These are phyloP conservation scores for Cryomyces minteri DNA, from an alignment of 495 filamentous ascomycete genomes.

Conservation along the genomic window DNA sequence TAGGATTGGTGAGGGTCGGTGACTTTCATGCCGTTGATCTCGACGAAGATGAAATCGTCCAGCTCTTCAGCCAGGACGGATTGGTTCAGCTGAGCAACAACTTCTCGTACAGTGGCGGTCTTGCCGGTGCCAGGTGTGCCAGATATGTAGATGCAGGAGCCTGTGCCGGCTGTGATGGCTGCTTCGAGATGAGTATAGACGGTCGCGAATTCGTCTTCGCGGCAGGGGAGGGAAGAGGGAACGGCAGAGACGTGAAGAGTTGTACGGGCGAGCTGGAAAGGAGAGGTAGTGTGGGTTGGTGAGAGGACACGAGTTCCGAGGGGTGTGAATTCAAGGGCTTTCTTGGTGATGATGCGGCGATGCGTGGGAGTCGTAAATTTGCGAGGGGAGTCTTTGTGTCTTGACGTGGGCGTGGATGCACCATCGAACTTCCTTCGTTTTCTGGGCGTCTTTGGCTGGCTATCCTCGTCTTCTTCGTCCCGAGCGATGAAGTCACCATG, in stretches of 20 bases:
- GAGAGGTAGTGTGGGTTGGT: slow-evolving; percentile 58
- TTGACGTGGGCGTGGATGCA: slow-evolving; percentile 37
- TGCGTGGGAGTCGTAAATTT: slow-evolving; percentile 53
- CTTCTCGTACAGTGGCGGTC: slow-evolving; percentile 93
- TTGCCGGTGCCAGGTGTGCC: slow-evolving; percentile 98
- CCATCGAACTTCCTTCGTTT: slow-evolving; percentile 33
- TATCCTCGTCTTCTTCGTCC: slow-evolving; percentile 26
- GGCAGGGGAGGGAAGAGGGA: slow-evolving; percentile 73
- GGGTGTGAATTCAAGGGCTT: slow-evolving; percentile 86
- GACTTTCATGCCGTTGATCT: slow-evolving; percentile 99
- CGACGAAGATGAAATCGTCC: slow-evolving; percentile 97
- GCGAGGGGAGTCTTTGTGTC: slow-evolving; percentile 31
- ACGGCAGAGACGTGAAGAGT: slow-evolving; percentile 87
- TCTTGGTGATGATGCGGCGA: slow-evolving; percentile 67
- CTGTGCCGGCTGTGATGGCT: slow-evolving; percentile 83
- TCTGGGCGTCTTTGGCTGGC: slow-evolving; percentile 34
- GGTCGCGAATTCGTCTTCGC: slow-evolving; percentile 74
- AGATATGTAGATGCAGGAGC: slow-evolving; percentile 98
- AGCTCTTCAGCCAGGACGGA: slow-evolving; percentile 79
- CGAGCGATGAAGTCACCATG: slow-evolving; percentile 27
- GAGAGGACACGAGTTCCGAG: slow-evolving; percentile 75
- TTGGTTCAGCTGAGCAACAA: slow-evolving; percentile 70
- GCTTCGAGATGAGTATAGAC: slow-evolving; percentile 90
- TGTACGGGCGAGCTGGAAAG: slow-evolving; percentile 79
- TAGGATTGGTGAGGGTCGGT: slow-evolving; percentile 97